Conservation (phyloP, 164 flowering plant species). For the Piper longum region DNA sequence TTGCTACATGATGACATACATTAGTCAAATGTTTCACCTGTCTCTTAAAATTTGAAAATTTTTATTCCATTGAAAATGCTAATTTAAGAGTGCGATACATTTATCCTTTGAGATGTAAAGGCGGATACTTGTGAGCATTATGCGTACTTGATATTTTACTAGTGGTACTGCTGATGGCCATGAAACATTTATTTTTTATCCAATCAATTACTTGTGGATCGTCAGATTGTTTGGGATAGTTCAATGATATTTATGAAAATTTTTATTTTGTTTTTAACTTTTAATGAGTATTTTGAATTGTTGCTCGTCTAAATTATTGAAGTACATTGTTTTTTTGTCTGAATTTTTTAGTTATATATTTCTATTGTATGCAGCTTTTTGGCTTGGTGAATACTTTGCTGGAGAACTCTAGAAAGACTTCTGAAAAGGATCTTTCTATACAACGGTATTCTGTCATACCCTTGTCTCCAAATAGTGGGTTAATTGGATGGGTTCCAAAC, state of each 20-base stretch:
- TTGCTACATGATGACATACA: too few relatives aligned
- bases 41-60: too few relatives aligned
- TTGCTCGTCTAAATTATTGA: neutral
- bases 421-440: conserved; percentile 88
- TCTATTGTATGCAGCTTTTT: conserved; percentile 49
- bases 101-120: too few relatives aligned
- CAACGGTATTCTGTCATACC: conserved; percentile 89
- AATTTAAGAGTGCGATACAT: too few relatives aligned
- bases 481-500: conserved; percentile 94
- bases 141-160: too few relatives aligned
- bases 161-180: too few relatives aligned
- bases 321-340: too few relatives aligned
- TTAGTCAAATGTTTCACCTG: too few relatives aligned
- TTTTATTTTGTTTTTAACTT: too few relatives aligned
- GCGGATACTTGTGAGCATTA: too few relatives aligned
- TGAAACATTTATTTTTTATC: neutral
- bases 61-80: too few relatives aligned
- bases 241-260: too few relatives aligned
- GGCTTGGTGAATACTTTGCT: conserved; percentile 93
- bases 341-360: neutral
- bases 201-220: neutral
- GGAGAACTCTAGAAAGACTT: conserved; percentile 76
- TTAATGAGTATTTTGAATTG: neutral
- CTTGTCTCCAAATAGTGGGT: conserved; percentile 91
- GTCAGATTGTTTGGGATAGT: neutral